Conservation (phyloP, 1,284 basidiomycete species). For the Amylostereum areolatum region DNA sequence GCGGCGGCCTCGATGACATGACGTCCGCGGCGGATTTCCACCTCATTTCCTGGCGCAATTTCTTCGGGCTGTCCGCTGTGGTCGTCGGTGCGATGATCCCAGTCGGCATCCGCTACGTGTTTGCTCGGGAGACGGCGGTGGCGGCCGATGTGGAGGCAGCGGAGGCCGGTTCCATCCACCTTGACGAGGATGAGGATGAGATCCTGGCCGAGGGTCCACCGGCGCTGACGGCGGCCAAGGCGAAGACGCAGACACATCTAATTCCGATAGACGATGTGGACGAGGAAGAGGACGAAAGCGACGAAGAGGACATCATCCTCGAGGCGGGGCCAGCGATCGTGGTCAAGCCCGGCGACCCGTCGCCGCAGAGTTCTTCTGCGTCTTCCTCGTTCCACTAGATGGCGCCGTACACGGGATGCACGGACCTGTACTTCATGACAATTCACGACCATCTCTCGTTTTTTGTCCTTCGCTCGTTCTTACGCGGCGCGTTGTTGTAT, state of each 20-base stretch:
- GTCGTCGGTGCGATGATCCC: slow-evolving; percentile 90
- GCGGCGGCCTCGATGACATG: slow-evolving; percentile 92
- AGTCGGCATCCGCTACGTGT: slow-evolving; percentile 79
- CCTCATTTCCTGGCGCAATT: slow-evolving; percentile 84
- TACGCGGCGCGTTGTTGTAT: not conserved
- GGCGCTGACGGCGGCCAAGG: slow-evolving; percentile 29
- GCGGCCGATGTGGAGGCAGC: slow-evolving; percentile 43
- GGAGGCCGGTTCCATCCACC: slow-evolving; percentile 24
- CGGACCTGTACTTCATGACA: not conserved
- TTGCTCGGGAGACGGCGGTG: slow-evolving; percentile 41
- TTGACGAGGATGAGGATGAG: slow-evolving; percentile 36
- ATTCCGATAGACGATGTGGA: slow-evolving; percentile 30
- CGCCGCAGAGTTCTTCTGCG: not conserved
- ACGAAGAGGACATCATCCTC: slow-evolving; percentile 58
- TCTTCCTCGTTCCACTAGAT: not conserved
- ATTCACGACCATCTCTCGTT: not conserved
- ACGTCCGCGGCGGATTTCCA: slow-evolving; percentile 90
- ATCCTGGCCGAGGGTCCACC: slow-evolving; percentile 49
- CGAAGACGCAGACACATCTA: slow-evolving; percentile 24
- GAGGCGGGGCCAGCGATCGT: slow-evolving; percentile 58
- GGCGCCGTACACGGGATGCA: not conserved
- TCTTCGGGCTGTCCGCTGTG: slow-evolving; percentile 76
- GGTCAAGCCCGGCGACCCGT: slow-evolving; percentile 28
- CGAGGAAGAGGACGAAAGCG: slow-evolving; percentile 28
- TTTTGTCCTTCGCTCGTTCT: not conserved